Evolutionary conservation across 2,329 filamentous ascomycete genomes (phyloP).

Genomic region (Elsinoe fawcettii): DNA sequence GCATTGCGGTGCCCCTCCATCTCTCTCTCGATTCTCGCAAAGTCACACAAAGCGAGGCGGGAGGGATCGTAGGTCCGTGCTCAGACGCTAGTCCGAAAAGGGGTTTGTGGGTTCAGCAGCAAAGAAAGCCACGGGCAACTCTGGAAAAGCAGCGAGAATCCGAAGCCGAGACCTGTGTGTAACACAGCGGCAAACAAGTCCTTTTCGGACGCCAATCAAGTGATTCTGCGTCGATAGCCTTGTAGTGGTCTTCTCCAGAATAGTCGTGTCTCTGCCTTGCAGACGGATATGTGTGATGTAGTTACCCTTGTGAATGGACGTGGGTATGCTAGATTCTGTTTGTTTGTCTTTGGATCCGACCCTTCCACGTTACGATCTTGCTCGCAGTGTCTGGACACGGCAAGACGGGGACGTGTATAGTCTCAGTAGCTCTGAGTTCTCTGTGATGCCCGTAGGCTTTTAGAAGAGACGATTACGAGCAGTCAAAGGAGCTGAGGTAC

Average conservation of each 20-base stretch:
- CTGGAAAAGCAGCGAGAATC: constrained; percentile 1
- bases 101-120: background rate
- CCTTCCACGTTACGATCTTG: constrained; percentile 3
- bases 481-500: constrained; percentile 10
- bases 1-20: constrained; percentile 12
- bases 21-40: constrained; percentile 5
- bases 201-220: background rate
- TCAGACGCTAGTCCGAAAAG: constrained; percentile 16
- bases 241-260: background rate
- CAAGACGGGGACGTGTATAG: background rate
- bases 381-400: background rate
- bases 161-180: background rate
- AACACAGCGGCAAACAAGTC: background rate
- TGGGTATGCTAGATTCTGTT: background rate
- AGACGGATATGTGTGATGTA: background rate
- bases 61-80: constrained; percentile 8
- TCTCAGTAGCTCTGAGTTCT: constrained; percentile 6
- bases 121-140: background rate
- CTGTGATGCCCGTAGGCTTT: constrained; percentile 2
- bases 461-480: constrained; percentile 14
- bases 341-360: background rate
- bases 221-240: background rate
- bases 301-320: background rate
- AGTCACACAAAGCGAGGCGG: constrained; percentile 6
- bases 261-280: background rate